phyloP scores from a whole-genome alignment of 768 basidiomycete species.

The Amanita muscaria region DNA sequence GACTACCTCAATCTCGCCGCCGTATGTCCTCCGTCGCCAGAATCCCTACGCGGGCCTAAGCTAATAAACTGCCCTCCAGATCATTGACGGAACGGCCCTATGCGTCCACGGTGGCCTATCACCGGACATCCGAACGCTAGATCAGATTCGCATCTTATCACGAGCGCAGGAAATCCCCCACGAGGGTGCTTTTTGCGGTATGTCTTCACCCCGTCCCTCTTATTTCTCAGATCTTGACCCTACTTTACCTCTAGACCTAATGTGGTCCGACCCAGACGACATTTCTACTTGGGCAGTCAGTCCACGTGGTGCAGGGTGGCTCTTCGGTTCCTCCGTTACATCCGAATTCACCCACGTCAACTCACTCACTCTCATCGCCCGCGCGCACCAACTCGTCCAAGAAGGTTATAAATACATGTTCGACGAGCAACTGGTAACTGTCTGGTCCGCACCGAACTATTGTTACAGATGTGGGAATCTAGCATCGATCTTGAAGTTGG shows the following conservation, averaged over 20 bases:
- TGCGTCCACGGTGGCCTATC: conserved; percentile 97
- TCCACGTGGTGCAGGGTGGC: conserved; percentile 92
- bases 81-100: conserved; percentile 85
- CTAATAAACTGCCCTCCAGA: no score
- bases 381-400: conserved; percentile 95
- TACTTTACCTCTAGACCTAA: conserved; percentile 55
- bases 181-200: conserved; percentile 95
- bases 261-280: conserved; percentile 98
- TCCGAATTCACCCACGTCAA: conserved; percentile 95
- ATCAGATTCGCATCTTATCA: conserved; percentile 88
- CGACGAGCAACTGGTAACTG: conserved; percentile 82
- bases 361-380: conserved; percentile 76
- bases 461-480: conserved; percentile 78
- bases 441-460: conserved; percentile 90
- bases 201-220: conserved; percentile 13
- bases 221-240: neutral
- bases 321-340: conserved; percentile 84
- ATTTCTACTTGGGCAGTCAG: conserved; percentile 96
- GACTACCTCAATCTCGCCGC: conserved; percentile 94
- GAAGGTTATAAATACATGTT: conserved; percentile 98
- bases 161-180: conserved; percentile 98
- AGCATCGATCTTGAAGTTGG: conserved; percentile 83
- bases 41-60: no score
- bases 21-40: conserved; percentile 39
- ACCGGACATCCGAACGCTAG: conserved; percentile 90